A percentile compares a stretch with the other conserved stretches of the same genome.
Evolutionary conservation across 129 eudicot species (phyloP).

Genomic region (Artemisia argyi): DNA sequence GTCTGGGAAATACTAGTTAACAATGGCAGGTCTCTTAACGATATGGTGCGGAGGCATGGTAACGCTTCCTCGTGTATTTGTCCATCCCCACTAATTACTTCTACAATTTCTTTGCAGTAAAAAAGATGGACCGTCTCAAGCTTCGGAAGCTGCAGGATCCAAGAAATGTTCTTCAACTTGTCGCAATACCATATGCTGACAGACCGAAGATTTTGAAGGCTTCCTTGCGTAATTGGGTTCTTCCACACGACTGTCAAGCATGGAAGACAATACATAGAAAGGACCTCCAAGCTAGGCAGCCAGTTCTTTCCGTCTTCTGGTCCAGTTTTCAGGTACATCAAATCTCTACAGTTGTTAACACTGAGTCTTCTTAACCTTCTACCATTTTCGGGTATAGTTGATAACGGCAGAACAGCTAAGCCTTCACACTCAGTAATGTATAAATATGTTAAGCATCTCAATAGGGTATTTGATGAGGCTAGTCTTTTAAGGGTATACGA

Average conservation of each 20-base stretch:
- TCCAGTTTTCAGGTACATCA: too few species aligned
- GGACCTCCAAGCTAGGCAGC: slow-evolving; percentile 36
- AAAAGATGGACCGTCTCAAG: slow-evolving; percentile 44
- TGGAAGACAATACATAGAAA: slow-evolving; percentile 41
- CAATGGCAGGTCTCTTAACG: slow-evolving; percentile 3
- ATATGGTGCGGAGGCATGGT: slow-evolving; percentile 16
- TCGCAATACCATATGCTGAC: slow-evolving; percentile 44
- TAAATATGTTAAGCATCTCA: too few species aligned
- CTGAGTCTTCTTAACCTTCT: too few species aligned
- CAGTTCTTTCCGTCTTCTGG: too few species aligned
- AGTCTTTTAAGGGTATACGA: too few species aligned
- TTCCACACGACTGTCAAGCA: slow-evolving; percentile 37
- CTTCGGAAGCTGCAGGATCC: slow-evolving; percentile 46
- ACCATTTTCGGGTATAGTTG: too few species aligned
- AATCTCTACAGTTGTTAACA: too few species aligned
- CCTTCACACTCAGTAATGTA: too few species aligned
- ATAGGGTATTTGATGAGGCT: too few species aligned
- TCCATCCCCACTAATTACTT: slow-evolving; percentile 33
- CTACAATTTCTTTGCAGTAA: slow-evolving; percentile 39
- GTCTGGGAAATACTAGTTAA: neutral
- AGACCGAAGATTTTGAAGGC: slow-evolving; percentile 36
- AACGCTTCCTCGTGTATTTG: slow-evolving; percentile 22
- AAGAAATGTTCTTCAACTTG: slow-evolving; percentile 38
- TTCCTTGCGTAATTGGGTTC: slow-evolving; percentile 29
- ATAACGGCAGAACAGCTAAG: too few species aligned